Conservation (phyloP, 192 early-diverging fungal genomes). For the Borealophlyctis nickersoniae region DNA sequence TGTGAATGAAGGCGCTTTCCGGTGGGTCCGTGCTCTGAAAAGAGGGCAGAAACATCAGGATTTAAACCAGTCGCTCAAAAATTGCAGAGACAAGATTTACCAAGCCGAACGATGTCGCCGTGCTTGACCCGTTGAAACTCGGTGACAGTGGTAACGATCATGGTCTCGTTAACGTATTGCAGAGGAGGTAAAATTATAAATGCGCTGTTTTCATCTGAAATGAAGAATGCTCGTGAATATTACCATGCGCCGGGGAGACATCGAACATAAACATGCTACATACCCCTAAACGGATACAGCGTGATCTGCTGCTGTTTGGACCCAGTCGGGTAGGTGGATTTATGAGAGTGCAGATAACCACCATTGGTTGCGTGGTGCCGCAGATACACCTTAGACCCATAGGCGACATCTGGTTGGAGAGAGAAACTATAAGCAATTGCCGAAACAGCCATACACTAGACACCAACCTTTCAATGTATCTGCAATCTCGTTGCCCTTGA, state of each 20-base stretch:
- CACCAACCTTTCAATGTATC: conserved; percentile 28
- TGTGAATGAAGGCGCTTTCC: conserved; percentile 44
- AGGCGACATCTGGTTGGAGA: conserved; percentile 52
- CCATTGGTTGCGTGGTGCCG: conserved; percentile 70
- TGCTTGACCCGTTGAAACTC: conserved; percentile 44
- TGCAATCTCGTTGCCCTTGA: conserved; percentile 38
- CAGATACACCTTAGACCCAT: conserved; percentile 58
- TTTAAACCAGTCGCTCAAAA: not conserved
- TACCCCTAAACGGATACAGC: conserved; percentile 47
- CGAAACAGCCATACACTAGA: not conserved
- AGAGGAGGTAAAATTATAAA: conserved; percentile 60
- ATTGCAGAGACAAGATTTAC: conserved; percentile 1
- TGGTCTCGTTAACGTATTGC: conserved; percentile 27
- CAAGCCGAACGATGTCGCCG: conserved; percentile 76
- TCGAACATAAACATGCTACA: not conserved
- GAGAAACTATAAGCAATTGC: not conserved
- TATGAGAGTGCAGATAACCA: conserved; percentile 75
- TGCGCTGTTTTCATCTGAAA: conserved; percentile 70
- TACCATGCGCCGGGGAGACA: not conserved
- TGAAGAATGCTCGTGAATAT: not conserved
- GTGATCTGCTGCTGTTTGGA: conserved; percentile 73
- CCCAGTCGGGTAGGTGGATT: conserved; percentile 62
- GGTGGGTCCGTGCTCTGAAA: conserved; percentile 40
- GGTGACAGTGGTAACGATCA: conserved; percentile 18
- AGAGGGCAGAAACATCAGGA: not conserved